Evolutionary conservation across 805 yeast genomes (phyloP).

Genomic region (Lachancea nothofagi): DNA sequence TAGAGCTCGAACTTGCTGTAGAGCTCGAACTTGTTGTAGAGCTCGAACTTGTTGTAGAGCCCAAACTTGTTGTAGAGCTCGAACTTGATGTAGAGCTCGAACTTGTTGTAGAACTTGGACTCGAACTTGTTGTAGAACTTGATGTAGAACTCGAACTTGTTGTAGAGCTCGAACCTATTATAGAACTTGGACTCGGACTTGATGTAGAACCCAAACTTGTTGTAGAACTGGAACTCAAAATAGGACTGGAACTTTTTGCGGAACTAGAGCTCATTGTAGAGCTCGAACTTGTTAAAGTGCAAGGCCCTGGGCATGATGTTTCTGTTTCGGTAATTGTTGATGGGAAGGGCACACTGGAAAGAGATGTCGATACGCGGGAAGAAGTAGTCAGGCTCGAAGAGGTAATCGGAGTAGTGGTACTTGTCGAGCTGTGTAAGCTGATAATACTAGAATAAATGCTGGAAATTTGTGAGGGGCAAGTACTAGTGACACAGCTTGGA

Average conservation of each 20-base stretch:
- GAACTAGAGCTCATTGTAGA: not conserved
- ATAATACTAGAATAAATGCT: constrained; percentile 2
- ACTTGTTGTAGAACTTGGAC: not conserved
- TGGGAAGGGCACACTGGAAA: not conserved
- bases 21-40: not conserved
- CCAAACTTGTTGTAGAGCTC: not conserved
- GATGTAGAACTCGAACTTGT: not conserved
- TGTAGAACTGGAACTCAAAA: not conserved
- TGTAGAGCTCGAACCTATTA: not conserved
- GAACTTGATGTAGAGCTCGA: not conserved
- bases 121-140: not conserved
- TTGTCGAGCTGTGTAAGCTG: not conserved
- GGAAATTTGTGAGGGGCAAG: not conserved
- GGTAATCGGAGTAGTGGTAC: constrained; percentile 2
- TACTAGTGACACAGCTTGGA: not conserved
- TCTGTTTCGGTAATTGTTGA: not conserved
- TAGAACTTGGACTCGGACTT: not conserved
- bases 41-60: not conserved
- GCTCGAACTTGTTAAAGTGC: not conserved
- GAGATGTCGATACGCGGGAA: constrained; percentile 1
- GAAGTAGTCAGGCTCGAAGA: constrained; percentile 1
- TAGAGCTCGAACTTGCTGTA: not conserved
- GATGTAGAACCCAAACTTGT: not conserved
- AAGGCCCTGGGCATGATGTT: constrained; percentile 2
- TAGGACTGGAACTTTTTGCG: not conserved